Percentiles rank a stretch among this genome's conserved stretches.
phyloP scores from a whole-genome alignment of 148 eudicot species.

The Camellia sinensis region DNA sequence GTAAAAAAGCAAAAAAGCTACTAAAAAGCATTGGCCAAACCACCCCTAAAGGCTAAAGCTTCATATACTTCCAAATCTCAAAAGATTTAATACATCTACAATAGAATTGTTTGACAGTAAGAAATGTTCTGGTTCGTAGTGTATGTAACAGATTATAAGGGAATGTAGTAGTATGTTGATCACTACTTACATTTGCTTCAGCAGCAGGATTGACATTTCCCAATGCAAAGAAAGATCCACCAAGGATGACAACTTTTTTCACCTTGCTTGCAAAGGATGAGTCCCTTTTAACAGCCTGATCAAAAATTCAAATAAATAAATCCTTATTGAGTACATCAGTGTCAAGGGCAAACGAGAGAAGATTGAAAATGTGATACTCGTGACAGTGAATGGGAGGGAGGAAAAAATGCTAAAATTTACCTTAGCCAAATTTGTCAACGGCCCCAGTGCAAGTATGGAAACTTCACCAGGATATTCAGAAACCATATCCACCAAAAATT shows the following conservation, averaged over 20 bases:
- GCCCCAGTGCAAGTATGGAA: constrained; percentile 88
- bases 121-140: no score
- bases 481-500: constrained; percentile 81
- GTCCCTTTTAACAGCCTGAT: constrained; percentile 88
- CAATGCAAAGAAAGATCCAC: constrained; percentile 80
- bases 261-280: constrained; percentile 85
- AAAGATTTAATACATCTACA: no score
- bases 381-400: neutral
- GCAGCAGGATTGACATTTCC: constrained; percentile 98
- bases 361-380: neutral
- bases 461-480: constrained; percentile 86
- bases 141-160: neutral
- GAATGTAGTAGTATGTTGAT: neutral
- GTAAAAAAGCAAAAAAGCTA: no score
- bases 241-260: constrained; percentile 78
- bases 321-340: neutral
- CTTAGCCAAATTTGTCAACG: constrained; percentile 84
- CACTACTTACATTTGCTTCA: constrained; percentile 82
- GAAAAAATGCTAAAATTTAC: constrained; percentile 35
- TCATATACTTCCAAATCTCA: no score
- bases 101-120: no score
- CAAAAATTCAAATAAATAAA: neutral
- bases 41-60: no score
- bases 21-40: no score
- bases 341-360: neutral